Evolutionary conservation across 2,329 filamentous ascomycete genomes (phyloP).

Genomic region (Diaporthe humulicola): DNA sequence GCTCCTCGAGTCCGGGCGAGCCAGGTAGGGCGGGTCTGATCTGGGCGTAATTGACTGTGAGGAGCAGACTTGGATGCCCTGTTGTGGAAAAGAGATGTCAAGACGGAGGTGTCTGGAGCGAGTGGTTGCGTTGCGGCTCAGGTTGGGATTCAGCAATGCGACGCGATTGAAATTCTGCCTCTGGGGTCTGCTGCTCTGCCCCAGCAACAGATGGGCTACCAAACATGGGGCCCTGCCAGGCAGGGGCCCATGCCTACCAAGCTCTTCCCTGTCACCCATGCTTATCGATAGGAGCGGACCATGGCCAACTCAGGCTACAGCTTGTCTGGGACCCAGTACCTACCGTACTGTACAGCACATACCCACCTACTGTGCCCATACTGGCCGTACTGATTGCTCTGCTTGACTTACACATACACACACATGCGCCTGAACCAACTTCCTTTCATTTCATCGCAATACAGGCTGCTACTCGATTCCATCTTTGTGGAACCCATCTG

Average conservation of each 20-base stretch:
- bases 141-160: neutral
- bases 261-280: conserved; percentile 24
- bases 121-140: neutral
- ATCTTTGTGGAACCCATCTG: conserved; percentile 12
- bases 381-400: conserved; percentile 13
- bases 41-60: neutral
- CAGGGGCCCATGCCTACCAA: neutral
- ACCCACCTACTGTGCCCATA: conserved; percentile 1
- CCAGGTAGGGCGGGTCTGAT: neutral
- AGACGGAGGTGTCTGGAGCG: neutral
- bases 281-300: conserved; percentile 16
- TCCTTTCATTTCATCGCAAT: conserved; percentile 18
- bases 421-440: neutral
- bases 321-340: neutral
- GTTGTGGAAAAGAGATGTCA: neutral
- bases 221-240: conserved; percentile 8
- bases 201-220: conserved; percentile 30
- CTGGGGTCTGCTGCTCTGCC: conserved; percentile 16
- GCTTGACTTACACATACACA: conserved; percentile 24
- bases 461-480: neutral
- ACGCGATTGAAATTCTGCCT: conserved; percentile 36
- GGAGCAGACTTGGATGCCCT: neutral
- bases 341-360: neutral
- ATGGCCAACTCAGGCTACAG: neutral
- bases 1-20: neutral